Conservation (phyloP, 306 rosid genomes). For the Medicago ruthenica region DNA sequence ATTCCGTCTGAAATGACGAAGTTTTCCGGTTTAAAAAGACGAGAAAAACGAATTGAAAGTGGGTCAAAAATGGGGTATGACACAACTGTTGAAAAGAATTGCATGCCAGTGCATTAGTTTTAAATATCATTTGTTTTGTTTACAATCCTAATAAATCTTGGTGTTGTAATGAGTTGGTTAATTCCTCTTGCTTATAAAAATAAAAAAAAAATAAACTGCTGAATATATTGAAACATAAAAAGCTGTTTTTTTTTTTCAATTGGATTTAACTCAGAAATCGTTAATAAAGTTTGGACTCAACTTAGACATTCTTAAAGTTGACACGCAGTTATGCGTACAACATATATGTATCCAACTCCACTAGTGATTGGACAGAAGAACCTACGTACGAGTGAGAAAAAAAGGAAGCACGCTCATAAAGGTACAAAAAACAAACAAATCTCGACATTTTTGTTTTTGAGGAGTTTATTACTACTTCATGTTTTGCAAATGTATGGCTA, state of each 20-base stretch:
- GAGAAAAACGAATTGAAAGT: no score
- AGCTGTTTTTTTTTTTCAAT: background rate
- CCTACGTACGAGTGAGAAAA: background rate
- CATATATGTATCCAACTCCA: background rate
- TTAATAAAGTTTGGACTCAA: no score
- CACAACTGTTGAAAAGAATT: no score
- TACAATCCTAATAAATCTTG: no score
- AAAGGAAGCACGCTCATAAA: background rate
- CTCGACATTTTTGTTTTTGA: background rate
- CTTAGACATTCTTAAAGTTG: background rate
- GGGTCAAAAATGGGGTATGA: no score
- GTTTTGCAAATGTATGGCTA: background rate
- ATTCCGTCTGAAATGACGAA: no score
- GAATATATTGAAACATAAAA: background rate
- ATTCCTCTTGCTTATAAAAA: no score
- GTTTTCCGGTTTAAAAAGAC: no score
- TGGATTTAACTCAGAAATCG: background rate
- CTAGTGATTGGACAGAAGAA: slow-evolving; percentile 4
- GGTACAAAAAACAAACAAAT: background rate
- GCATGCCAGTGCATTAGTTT: no score
- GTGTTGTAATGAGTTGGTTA: no score
- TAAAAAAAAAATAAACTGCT: background rate
- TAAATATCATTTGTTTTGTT: no score
- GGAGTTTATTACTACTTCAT: background rate
- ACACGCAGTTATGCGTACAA: background rate